Evolutionary conservation across 2,329 filamentous ascomycete genomes (phyloP).

Genomic region (Ascochyta pisi): DNA sequence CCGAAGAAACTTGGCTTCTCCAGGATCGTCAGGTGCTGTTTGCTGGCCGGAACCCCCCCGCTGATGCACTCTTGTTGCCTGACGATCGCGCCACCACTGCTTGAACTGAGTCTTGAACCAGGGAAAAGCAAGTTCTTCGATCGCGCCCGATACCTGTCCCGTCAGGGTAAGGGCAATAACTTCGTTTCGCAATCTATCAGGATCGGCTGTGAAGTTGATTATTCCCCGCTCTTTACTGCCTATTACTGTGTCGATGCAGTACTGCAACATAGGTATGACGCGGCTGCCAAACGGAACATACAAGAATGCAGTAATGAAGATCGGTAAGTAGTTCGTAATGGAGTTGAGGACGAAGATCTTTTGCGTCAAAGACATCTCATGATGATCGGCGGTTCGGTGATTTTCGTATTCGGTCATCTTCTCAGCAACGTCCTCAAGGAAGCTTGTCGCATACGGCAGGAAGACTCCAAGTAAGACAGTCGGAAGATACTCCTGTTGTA

Average conservation of each 20-base stretch:
- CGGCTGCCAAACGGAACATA: conserved; percentile 41
- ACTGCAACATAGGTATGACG: conserved; percentile 34
- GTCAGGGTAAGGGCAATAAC: conserved; percentile 45
- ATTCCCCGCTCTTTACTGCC: conserved; percentile 18
- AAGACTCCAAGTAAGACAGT: conserved; percentile 41
- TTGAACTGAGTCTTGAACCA: conserved; percentile 37
- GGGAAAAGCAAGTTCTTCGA: conserved; percentile 41
- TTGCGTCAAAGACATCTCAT: conserved; percentile 45
- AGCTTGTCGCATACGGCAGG: conserved; percentile 39
- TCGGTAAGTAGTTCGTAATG: conserved; percentile 45
- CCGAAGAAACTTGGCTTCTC: conserved; percentile 38
- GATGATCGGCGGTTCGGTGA: conserved; percentile 39
- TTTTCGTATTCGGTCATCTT: conserved; percentile 45
- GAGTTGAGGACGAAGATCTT: conserved; percentile 47
- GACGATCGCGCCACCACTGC: conserved; percentile 42
- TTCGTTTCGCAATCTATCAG: conserved; percentile 41
- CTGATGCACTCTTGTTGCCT: conserved; percentile 13
- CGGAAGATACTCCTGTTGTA: conserved; percentile 40
- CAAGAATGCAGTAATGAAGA: conserved; percentile 44
- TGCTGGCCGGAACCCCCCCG: conserved; percentile 2
- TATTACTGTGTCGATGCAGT: conserved; percentile 24
- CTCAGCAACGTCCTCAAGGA: conserved; percentile 37
- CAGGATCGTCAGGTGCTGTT: conserved; percentile 31
- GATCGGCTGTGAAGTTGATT: conserved; percentile 34
- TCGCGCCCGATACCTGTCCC: conserved; percentile 38